These are phyloP conservation scores for Talaromyces amestolkiae DNA, from an alignment of 2,329 filamentous ascomycete species.

Conservation along the genomic window DNA sequence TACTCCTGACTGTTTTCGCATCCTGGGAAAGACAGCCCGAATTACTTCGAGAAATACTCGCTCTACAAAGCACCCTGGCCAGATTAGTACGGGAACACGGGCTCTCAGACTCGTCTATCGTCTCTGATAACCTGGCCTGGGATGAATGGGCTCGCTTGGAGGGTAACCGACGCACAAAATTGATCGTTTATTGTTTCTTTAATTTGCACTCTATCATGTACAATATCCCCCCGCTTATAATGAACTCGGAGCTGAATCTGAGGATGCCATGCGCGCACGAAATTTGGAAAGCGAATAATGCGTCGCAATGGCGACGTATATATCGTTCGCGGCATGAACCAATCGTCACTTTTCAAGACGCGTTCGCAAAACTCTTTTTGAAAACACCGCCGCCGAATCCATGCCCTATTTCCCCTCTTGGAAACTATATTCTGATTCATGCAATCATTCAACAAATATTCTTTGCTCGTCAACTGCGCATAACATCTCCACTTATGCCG, in stretches of 20 bases:
- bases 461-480: constrained; percentile 49
- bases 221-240: constrained; percentile 58
- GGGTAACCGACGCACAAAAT: constrained; percentile 54
- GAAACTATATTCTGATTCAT: constrained; percentile 56
- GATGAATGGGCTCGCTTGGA: constrained; percentile 55
- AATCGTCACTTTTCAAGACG: constrained; percentile 45
- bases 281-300: constrained; percentile 55
- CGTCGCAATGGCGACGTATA: constrained; percentile 49
- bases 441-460: constrained; percentile 56
- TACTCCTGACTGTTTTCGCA: constrained; percentile 57
- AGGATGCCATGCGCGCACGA: constrained; percentile 55
- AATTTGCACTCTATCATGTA: constrained; percentile 63
- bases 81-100: constrained; percentile 56
- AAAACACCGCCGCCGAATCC: constrained; percentile 37
- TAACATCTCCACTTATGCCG: constrained; percentile 44
- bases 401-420: constrained; percentile 49
- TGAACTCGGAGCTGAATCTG: constrained; percentile 55
- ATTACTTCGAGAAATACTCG: constrained; percentile 56
- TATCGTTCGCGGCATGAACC: constrained; percentile 34
- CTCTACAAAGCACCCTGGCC: constrained; percentile 56
- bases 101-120: constrained; percentile 36
- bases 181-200: constrained; percentile 58
- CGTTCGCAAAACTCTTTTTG: constrained; percentile 45
- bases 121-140: constrained; percentile 49
- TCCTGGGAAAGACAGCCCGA: constrained; percentile 60